These are phyloP conservation scores for Ophiostoma australiae DNA, from an alignment of 2,329 filamentous ascomycete genomes.

Conservation along the genomic window DNA sequence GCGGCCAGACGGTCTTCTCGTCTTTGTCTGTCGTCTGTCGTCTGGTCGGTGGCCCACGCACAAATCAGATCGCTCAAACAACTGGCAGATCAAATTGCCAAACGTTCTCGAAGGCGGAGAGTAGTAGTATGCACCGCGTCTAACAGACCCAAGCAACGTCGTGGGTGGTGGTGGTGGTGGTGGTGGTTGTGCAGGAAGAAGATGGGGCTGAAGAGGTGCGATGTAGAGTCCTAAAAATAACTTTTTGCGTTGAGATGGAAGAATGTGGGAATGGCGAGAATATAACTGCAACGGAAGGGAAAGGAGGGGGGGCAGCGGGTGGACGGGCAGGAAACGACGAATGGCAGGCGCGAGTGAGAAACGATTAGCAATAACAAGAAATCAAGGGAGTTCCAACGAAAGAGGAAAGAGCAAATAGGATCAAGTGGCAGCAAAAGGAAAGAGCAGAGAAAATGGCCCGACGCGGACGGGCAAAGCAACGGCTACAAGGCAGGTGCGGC, in stretches of 20 bases:
- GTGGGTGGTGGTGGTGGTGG: neutral
- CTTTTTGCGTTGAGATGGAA: slow-evolving; percentile 19
- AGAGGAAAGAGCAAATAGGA: slow-evolving; percentile 3
- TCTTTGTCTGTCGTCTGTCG: neutral
- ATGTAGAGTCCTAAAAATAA: slow-evolving; percentile 28
- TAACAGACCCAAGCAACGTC: slow-evolving; percentile 16
- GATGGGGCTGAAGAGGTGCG: slow-evolving; percentile 25
- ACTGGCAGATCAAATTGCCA: neutral
- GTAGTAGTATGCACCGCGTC: slow-evolving; percentile 18
- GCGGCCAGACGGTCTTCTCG: neutral
- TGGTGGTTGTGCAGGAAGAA: slow-evolving; percentile 24
- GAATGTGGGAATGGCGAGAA: slow-evolving; percentile 21
- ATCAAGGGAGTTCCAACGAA: too few species aligned
- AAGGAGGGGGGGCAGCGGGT: neutral
- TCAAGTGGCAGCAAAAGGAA: neutral
- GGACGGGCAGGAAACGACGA: neutral
- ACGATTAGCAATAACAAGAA: neutral
- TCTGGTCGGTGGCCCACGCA: neutral
- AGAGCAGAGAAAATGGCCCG: neutral
- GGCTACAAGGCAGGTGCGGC: slow-evolving; percentile 11
- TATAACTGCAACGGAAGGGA: neutral
- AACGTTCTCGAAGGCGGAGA: slow-evolving; percentile 9
- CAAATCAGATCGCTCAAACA: neutral
- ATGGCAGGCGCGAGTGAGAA: neutral
- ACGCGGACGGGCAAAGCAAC: neutral